Evolutionary conservation across 768 basidiomycete species (phyloP), one percentile per base, ranked within the genome.

Genomic region (Astraeus odoratus): DNA sequence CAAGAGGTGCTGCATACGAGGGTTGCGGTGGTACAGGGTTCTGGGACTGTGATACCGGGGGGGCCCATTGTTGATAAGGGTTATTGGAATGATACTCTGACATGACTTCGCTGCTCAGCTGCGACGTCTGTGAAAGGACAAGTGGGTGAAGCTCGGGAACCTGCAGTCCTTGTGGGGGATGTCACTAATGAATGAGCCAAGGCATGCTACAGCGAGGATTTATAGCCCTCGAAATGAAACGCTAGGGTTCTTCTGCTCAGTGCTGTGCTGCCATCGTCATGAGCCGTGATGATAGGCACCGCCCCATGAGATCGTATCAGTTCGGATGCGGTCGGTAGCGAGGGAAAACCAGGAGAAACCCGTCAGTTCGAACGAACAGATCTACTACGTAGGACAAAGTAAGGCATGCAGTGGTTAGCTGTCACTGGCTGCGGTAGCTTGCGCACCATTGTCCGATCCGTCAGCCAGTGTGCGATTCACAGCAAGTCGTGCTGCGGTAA

Each of bases 1-100:
- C 37, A 22, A 20, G 12, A 8, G 53, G 43, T 8, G 41, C 36
- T 12, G 47, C 15, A 20, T 44, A 50, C 19, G 30, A 22, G 18
- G 16, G 43, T 27, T 51, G 39, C 15, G 48, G 45, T 20, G 35
- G 15, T 6, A 22, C 8, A 29, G 23, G 23, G 25, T 43, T 30
- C 22, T 50, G 44, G 7, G 44, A 35, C 24, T 42, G 41, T 6
- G 27, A 15, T 8, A 52, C 24, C 24, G 51, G 52, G 30, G 33
- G 7, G 0, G 53, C 6, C 54, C 53, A 58, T 38, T 43, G 24
- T 5, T 50, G 24, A 19, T 42, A 55, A n/a, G 54, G 27, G 12
- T 47, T 51, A 19, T 52, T 49, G 7, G 51, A 43, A 12, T 65
- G 57, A 42, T 49, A 54, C 33, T 51, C 55, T 33, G 40, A 34